phyloP scores from a whole-genome alignment of 805 yeast genomes.

The Saccharomycopsis fodiens region DNA sequence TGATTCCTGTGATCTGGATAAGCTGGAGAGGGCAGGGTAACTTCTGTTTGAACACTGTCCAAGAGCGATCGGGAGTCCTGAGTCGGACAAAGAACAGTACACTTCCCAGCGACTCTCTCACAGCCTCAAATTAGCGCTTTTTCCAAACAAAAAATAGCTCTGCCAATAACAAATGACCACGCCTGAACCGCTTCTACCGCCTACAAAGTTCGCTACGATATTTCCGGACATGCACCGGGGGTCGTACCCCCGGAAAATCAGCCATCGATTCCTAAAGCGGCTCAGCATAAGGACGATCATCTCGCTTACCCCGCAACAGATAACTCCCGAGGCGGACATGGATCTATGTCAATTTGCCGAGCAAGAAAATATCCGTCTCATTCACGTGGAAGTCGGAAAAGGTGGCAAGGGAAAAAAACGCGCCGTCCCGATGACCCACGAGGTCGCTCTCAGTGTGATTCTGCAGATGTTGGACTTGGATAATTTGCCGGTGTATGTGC shows the following conservation, averaged over 20 bases:
- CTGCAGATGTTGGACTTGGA: constrained; percentile 50
- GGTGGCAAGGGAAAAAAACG: constrained; percentile 64
- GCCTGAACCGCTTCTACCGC: constrained; percentile 45
- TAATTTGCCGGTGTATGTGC: constrained; percentile 59
- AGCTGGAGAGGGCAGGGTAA: too few species aligned
- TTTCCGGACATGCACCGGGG: constrained; percentile 74
- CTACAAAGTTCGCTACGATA: constrained; percentile 67
- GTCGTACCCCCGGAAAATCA: constrained; percentile 74
- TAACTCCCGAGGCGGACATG: constrained; percentile 46
- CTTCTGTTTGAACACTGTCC: too few species aligned
- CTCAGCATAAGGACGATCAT: constrained; percentile 64
- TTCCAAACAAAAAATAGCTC: too few species aligned
- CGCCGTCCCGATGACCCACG: constrained; percentile 71
- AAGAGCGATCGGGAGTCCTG: too few species aligned
- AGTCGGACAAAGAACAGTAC: too few species aligned
- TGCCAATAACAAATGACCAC: too few species aligned
- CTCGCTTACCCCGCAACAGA: constrained; percentile 72
- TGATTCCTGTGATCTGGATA: too few species aligned
- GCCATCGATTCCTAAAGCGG: constrained; percentile 58
- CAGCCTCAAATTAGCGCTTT: too few species aligned
- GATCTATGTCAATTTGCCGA: constrained; percentile 44
- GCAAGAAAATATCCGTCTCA: constrained; percentile 44
- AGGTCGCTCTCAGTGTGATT: constrained; percentile 53
- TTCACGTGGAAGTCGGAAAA: constrained; percentile 62
- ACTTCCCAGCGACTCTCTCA: too few species aligned